These are phyloP conservation scores for Fusarium pseudograminearum DNA, from an alignment of 2,329 filamentous ascomycete genomes.

Conservation along the genomic window DNA sequence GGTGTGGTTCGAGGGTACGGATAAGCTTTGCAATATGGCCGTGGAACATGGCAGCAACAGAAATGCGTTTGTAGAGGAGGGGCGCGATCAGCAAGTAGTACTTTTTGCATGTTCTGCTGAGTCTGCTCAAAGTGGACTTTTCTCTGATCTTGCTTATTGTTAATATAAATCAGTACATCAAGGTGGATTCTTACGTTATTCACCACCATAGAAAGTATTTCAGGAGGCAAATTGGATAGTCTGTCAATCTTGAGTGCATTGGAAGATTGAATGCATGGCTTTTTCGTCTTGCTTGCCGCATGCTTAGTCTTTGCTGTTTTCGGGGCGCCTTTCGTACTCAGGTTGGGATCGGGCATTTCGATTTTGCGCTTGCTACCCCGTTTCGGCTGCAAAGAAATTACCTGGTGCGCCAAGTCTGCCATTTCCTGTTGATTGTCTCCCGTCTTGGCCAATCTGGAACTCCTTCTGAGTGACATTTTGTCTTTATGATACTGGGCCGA, in stretches of 20 bases:
- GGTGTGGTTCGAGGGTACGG: conserved; percentile 29
- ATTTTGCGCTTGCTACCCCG: background rate
- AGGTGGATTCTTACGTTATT: background rate
- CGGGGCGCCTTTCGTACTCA: background rate
- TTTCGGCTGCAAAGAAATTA: background rate
- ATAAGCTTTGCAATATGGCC: conserved; percentile 35
- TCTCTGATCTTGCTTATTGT: background rate
- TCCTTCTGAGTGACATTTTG: conserved; percentile 25
- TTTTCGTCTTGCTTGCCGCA: background rate
- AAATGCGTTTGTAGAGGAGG: conserved; percentile 24
- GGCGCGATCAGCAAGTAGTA: conserved; percentile 23
- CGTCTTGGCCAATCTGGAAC: conserved; percentile 9
- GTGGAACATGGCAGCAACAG: conserved; percentile 15
- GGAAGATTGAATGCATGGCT: background rate
- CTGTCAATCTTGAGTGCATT: background rate
- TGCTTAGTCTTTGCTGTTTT: background rate
- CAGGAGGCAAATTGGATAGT: conserved; percentile 17
- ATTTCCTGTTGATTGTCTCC: background rate
- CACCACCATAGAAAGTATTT: conserved; percentile 31
- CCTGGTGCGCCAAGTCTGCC: background rate
- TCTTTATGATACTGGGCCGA: too few relatives aligned
- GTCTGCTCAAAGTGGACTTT: background rate
- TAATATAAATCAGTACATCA: background rate
- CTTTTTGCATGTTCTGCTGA: conserved; percentile 33
- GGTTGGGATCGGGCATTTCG: background rate